phyloP scores from a whole-genome alignment of 1,284 basidiomycete species.

The Sutorius eximius region DNA sequence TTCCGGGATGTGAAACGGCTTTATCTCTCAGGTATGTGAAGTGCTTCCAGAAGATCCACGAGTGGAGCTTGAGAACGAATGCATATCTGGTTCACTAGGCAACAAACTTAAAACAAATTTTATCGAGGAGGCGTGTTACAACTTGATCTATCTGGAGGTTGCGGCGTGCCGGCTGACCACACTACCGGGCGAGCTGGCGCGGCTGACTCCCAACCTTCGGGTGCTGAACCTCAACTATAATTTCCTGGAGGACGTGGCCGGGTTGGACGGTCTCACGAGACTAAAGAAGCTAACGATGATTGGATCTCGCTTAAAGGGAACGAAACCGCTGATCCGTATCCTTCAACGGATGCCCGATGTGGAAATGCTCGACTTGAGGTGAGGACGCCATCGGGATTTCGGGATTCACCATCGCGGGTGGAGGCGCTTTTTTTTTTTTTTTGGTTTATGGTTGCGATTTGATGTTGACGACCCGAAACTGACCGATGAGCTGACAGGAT shows the following conservation, averaged over 20 bases:
- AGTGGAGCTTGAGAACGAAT: constrained; percentile 6
- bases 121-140: constrained; percentile 72
- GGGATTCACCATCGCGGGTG: constrained; percentile 7
- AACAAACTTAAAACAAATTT: constrained; percentile 47
- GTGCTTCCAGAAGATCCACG: constrained; percentile 7
- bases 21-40: constrained; percentile 83
- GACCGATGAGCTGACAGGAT: constrained; percentile 55
- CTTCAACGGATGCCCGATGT: constrained; percentile 72
- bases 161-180: constrained; percentile 84
- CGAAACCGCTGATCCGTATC: constrained; percentile 68
- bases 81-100: constrained; percentile 36
- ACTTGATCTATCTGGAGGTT: constrained; percentile 90
- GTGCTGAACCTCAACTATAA: constrained; percentile 96
- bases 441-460: too few relatives aligned
- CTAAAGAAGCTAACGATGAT: constrained; percentile 84
- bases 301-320: constrained; percentile 75
- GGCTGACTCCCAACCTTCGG: constrained; percentile 82
- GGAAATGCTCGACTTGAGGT: constrained; percentile 91
- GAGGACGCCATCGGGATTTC: constrained; percentile 36
- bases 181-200: constrained; percentile 69
- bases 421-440: neutral
- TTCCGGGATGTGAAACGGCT: constrained; percentile 89
- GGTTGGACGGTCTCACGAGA: constrained; percentile 70
- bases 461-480: constrained; percentile 27
- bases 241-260: constrained; percentile 74